Evolutionary conservation across 768 basidiomycete genomes (phyloP).

Genomic region (Tephrocybe sp.): DNA sequence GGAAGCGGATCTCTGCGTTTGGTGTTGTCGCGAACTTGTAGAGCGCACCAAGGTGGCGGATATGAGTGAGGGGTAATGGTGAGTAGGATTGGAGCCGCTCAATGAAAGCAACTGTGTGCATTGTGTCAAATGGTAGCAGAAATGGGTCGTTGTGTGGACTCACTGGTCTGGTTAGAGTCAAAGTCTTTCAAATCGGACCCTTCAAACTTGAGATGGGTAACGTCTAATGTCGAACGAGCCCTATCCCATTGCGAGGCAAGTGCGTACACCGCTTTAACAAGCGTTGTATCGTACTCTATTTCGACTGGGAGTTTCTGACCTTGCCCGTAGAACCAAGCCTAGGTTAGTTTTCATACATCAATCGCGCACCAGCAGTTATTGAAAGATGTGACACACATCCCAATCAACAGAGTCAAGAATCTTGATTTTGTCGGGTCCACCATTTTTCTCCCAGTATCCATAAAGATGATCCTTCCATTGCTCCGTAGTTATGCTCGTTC

Average conservation of each 20-base stretch:
- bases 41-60: slow-evolving; percentile 61
- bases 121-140: not conserved
- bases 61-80: slow-evolving; percentile 58
- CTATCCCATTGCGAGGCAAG: slow-evolving; percentile 77
- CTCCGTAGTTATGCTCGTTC: slow-evolving; percentile 79
- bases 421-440: slow-evolving; percentile 59
- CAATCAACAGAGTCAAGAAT: slow-evolving; percentile 73
- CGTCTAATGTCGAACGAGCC: slow-evolving; percentile 47
- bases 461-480: slow-evolving; percentile 85
- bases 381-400: slow-evolving; percentile 51
- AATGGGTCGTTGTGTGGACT: slow-evolving; percentile 16
- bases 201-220: slow-evolving; percentile 53
- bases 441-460: slow-evolving; percentile 60
- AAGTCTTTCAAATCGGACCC: slow-evolving; percentile 60
- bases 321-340: slow-evolving; percentile 86
- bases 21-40: slow-evolving; percentile 45
- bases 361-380: not conserved
- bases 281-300: slow-evolving; percentile 71
- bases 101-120: slow-evolving; percentile 71
- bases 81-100: slow-evolving; percentile 69
- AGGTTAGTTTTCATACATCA: not conserved
- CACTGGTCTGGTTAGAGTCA: slow-evolving; percentile 77
- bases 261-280: slow-evolving; percentile 68
- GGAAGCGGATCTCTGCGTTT: slow-evolving; percentile 77
- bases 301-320: slow-evolving; percentile 71